Percentiles rank a stretch among this genome's conserved stretches.
These are phyloP conservation scores for Aspergillus funiculosus DNA, from an alignment of 495 filamentous ascomycete species.

Conservation along the genomic window DNA sequence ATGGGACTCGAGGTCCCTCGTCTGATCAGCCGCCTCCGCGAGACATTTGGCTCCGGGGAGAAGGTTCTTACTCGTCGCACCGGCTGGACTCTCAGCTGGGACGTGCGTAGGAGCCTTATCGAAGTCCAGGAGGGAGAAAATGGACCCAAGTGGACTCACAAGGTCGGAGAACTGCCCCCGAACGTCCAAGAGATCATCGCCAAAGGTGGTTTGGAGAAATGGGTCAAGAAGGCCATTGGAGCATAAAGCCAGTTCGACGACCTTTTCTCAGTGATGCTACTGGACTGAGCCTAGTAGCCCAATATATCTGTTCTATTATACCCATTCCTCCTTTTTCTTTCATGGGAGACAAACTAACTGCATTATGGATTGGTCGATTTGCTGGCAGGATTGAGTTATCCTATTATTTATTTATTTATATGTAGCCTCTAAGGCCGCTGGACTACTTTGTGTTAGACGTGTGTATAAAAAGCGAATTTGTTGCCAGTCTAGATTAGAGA, in stretches of 20 bases:
- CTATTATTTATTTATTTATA: neutral
- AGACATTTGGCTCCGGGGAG: conserved; percentile 45
- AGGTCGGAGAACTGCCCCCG: conserved; percentile 77
- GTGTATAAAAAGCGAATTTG: conserved; percentile 6
- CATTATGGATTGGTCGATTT: neutral
- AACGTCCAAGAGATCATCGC: conserved; percentile 92
- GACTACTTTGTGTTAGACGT: neutral
- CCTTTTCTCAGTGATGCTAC: too few relatives aligned
- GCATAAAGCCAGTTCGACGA: conserved; percentile 2
- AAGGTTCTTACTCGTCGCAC: conserved; percentile 64
- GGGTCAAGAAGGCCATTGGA: conserved; percentile 68
- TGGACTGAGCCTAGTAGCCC: too few relatives aligned
- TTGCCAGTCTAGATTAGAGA: neutral
- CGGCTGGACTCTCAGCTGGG: conserved; percentile 85
- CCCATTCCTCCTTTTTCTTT: conserved; percentile 5
- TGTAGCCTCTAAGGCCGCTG: neutral
- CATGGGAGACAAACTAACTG: neutral
- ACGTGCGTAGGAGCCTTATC: conserved; percentile 67
- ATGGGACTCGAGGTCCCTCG: conserved; percentile 77
- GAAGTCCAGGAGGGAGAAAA: conserved; percentile 61
- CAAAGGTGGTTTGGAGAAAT: conserved; percentile 66
- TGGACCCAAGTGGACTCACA: conserved; percentile 64
- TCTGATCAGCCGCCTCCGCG: conserved; percentile 63
- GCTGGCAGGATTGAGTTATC: conserved; percentile 1
- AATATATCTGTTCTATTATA: conserved; percentile 12